These are phyloP conservation scores for Mortierella sp. DNA, from an alignment of 371 early-diverging fungal species.

Conservation along the genomic window DNA sequence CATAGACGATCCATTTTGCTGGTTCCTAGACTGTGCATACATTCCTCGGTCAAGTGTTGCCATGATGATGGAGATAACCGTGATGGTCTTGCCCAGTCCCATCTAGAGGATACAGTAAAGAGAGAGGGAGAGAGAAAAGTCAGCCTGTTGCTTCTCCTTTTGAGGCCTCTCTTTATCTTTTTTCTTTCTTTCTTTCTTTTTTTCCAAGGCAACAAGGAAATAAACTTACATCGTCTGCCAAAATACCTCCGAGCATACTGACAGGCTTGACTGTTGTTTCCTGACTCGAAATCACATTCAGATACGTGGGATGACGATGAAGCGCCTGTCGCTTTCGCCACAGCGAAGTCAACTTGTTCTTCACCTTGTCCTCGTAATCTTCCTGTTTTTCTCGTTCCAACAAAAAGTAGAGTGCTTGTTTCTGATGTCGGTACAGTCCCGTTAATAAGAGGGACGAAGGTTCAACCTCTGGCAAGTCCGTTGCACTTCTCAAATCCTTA, in stretches of 20 bases:
- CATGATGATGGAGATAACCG: conserved; percentile 65
- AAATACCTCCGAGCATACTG: conserved; percentile 48
- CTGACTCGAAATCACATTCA: conserved; percentile 60
- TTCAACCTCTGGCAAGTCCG: conserved; percentile 61
- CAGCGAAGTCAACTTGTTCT: conserved; percentile 46
- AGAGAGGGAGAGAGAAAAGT: neutral
- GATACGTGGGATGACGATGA: conserved; percentile 48
- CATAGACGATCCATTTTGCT: conserved; percentile 4
- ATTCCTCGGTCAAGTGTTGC: conserved; percentile 39
- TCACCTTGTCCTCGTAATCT: conserved; percentile 53
- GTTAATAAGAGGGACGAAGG: conserved; percentile 58
- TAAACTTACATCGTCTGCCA: conserved; percentile 47
- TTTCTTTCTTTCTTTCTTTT: neutral
- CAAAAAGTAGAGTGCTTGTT: conserved; percentile 71
- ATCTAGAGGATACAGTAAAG: conserved; percentile 40
- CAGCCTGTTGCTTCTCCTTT: too few species aligned
- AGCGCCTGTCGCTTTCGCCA: conserved; percentile 41
- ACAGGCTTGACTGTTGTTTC: conserved; percentile 51
- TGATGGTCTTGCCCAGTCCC: conserved; percentile 76
- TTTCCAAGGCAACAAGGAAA: neutral
- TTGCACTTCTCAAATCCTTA: conserved; percentile 60
- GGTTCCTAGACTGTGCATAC: conserved; percentile 19
- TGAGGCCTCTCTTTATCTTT: neutral
- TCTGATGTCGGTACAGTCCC: conserved; percentile 68
- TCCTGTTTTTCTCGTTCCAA: conserved; percentile 61